Evolutionary conservation across 208 protist species (phyloP).

Genomic region (Crithidia sp.): DNA sequence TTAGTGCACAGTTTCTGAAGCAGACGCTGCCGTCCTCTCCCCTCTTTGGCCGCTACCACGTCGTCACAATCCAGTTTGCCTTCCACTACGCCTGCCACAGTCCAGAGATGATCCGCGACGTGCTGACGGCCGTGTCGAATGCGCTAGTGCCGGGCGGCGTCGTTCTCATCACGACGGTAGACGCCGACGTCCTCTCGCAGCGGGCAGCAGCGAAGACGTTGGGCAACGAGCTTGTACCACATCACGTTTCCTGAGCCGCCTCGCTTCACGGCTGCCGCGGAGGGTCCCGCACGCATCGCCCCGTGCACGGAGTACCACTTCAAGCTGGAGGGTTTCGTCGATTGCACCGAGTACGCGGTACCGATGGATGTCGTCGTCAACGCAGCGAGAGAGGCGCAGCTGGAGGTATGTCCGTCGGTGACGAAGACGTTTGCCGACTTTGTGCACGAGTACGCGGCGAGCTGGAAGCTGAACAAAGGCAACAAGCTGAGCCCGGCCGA

Average conservation of each 20-base stretch:
- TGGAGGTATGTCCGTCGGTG: conserved; percentile 25
- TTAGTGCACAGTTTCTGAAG: conserved; percentile 58
- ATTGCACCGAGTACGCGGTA: conserved; percentile 87
- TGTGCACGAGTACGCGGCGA: conserved; percentile 44
- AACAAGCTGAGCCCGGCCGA: conserved; percentile 54
- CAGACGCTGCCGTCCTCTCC: conserved; percentile 35
- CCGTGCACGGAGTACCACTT: conserved; percentile 81
- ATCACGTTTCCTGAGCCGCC: conserved; percentile 32
- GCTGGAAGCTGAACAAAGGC: conserved; percentile 60
- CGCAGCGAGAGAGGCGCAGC: conserved; percentile 19
- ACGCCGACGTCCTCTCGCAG: conserved; percentile 48
- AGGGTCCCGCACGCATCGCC: conserved; percentile 30
- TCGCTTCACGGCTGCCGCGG: background rate
- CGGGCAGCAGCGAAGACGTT: conserved; percentile 34
- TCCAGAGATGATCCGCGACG: conserved; percentile 43
- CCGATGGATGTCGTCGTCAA: conserved; percentile 43
- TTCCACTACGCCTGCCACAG: conserved; percentile 88
- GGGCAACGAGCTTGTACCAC: conserved; percentile 47
- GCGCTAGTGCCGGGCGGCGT: conserved; percentile 61
- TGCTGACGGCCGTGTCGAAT: conserved; percentile 48
- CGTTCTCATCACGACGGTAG: conserved; percentile 82
- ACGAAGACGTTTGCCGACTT: conserved; percentile 50
- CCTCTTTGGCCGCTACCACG: conserved; percentile 56
- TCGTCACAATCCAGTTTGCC: conserved; percentile 88
- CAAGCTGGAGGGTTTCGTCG: conserved; percentile 84